A percentile compares a stretch with the other conserved stretches of the same genome.
Evolutionary conservation across 768 basidiomycete species (phyloP).

Genomic region (Suillus paluster): DNA sequence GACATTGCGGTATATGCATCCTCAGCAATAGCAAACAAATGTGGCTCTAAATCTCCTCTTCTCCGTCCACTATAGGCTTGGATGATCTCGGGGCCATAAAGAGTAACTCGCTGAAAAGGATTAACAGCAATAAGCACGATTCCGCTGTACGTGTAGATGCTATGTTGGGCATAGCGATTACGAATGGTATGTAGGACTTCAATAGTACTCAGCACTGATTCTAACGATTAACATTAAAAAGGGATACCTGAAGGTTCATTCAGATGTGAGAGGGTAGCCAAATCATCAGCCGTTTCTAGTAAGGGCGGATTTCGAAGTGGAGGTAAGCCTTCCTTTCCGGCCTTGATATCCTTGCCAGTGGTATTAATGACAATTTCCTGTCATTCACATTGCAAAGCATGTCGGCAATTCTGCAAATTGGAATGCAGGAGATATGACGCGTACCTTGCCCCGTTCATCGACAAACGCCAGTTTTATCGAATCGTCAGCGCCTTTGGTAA

Average conservation of each 20-base stretch:
- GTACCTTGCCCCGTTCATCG: slow-evolving; percentile 92
- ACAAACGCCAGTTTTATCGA: slow-evolving; percentile 81
- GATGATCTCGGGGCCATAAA: slow-evolving; percentile 96
- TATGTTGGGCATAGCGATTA: slow-evolving; percentile 95
- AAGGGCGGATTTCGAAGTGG: slow-evolving; percentile 96
- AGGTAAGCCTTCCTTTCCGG: slow-evolving; percentile 80
- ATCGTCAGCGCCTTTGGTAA: slow-evolving; percentile 69
- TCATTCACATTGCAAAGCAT: background rate
- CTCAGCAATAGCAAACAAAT: slow-evolving; percentile 98
- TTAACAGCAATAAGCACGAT: slow-evolving; percentile 99
- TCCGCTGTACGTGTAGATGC: slow-evolving; percentile 98
- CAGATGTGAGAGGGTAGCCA: slow-evolving; percentile 96
- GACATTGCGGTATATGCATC: slow-evolving; percentile 99
- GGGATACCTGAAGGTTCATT: slow-evolving; percentile 91
- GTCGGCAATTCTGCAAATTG: slow-evolving; percentile 8
- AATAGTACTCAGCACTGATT: slow-evolving; percentile 10
- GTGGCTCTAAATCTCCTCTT: slow-evolving; percentile 95
- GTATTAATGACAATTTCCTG: slow-evolving; percentile 85
- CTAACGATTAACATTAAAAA: background rate
- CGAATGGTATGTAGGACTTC: slow-evolving; percentile 95
- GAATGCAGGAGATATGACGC: slow-evolving; percentile 19
- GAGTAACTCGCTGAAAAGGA: slow-evolving; percentile 95
- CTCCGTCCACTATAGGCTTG: slow-evolving; percentile 93
- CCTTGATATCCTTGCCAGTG: slow-evolving; percentile 78
- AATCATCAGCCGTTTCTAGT: slow-evolving; percentile 95